Evolutionary conservation across 139 green algal species (phyloP).

Genomic region (Coccomyxa sp.): DNA sequence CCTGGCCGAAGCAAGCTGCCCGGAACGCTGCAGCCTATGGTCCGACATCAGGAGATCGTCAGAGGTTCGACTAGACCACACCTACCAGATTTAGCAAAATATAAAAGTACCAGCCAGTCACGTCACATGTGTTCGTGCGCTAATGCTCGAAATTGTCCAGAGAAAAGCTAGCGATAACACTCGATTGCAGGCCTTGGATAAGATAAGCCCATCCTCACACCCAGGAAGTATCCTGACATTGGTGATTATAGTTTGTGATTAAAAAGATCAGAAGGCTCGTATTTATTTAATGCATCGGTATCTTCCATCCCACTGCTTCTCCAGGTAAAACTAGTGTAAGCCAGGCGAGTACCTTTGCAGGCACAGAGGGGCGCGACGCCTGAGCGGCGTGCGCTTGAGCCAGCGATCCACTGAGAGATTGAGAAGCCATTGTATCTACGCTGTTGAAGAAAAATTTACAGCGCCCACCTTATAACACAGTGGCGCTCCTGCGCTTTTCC

Average conservation of each 20-base stretch:
- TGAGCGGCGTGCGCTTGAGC: background rate
- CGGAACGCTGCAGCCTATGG: conserved; percentile 6
- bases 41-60: too few relatives aligned
- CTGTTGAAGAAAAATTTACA: background rate
- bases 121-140: background rate
- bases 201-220: too few relatives aligned
- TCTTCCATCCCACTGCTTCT: background rate
- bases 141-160: background rate
- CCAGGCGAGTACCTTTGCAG: background rate
- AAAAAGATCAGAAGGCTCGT: background rate
- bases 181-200: background rate
- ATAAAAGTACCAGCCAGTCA: background rate
- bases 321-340: background rate
- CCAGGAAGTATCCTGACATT: background rate
- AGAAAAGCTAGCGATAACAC: background rate
- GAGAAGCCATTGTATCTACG: background rate
- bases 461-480: background rate
- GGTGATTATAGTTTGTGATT: background rate
- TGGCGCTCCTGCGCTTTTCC: too few relatives aligned
- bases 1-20: conserved; percentile 6
- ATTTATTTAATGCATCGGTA: background rate
- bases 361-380: too few relatives aligned
- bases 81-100: background rate
- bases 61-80: background rate
- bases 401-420: background rate